Evolutionary conservation across 2,329 filamentous ascomycete species (phyloP), one percentile per base, ranked within the genome.

Genomic region (Trichoderma endophyticum): DNA sequence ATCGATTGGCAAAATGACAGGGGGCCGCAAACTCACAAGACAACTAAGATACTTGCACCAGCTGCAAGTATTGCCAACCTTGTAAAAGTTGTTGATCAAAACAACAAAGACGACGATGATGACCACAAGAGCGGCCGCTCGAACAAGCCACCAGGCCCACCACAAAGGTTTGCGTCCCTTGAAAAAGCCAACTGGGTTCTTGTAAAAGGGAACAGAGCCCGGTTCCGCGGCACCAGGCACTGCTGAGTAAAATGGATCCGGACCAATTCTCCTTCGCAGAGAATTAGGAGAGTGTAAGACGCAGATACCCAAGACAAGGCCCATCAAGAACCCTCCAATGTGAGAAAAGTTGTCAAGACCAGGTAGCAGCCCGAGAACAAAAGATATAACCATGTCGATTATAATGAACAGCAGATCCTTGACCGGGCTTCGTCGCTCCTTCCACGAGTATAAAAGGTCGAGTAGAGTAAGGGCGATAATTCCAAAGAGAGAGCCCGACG

Each of bases 31-130:
- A 91, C 93, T 89, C 85, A 96, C 93, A 83, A 99, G 83, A 79
- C 96, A 99, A 80, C 92, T 97, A 77, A 99, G 83, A 78, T 97
- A 96, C 84, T 97, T 96, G 86, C 96, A 99, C 96, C 96, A 99
- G 12, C 83, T 86, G 81, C 96, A 99, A 34, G 88, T 90, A 63
- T 90, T 89, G 72, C 88, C 87, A 80, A 91, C 91, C 74, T 88
- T 88, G 83, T 98, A 98, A 80, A 99, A 99, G 83, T 98, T 96
- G 79, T 94, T 90, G 73, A 98, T 81, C 68, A 99, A 85, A 59
- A 98, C 83, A 73, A 97, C 92, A 80, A 98, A 98, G 1, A 92
- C 91, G 54, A 97, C 87, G 43, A 97, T 85, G 39, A 95, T 92
- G n/a, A 90, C 87, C 8, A 97, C 87, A 66, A 99, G 84, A 28